These are phyloP conservation scores for Aureobasidium musti DNA, from an alignment of 2,329 filamentous ascomycete genomes.

Conservation along the genomic window DNA sequence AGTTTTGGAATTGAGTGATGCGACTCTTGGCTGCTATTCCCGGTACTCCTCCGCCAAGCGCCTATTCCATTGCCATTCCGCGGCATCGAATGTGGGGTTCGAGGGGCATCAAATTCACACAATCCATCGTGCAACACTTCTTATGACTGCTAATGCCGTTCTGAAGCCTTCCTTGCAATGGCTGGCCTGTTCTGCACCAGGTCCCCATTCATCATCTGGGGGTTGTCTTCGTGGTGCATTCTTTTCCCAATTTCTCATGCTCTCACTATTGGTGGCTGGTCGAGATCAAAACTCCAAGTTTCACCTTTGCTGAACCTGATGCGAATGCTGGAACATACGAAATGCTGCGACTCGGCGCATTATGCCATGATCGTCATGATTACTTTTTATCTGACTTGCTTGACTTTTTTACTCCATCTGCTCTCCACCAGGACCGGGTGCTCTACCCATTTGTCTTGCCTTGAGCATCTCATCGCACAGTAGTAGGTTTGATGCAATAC, in stretches of 20 bases:
- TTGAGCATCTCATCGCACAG: constrained; percentile 97
- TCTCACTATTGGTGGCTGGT: background rate
- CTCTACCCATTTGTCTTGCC: constrained; percentile 78
- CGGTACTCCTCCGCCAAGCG: constrained; percentile 8
- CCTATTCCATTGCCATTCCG: background rate
- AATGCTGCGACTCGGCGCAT: constrained; percentile 17
- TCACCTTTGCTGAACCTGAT: background rate
- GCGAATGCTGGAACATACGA: background rate
- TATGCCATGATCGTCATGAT: constrained; percentile 24
- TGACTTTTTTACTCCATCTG: constrained; percentile 26
- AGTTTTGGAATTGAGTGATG: background rate
- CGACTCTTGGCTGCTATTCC: constrained; percentile 21
- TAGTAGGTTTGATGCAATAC: constrained; percentile 92
- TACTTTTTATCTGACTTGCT: constrained; percentile 18
- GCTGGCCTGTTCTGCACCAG: background rate
- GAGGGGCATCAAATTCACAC: background rate
- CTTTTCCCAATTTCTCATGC: too few relatives aligned
- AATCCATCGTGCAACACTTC: background rate
- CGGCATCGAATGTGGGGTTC: background rate
- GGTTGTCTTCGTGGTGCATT: background rate
- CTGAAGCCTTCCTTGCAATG: background rate
- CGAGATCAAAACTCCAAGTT: background rate
- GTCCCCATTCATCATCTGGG: background rate
- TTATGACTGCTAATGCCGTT: too few relatives aligned
- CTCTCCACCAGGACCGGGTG: constrained; percentile 27